These are phyloP conservation scores for Biancaea sappan DNA, from an alignment of 306 rosid species.

Conservation along the genomic window DNA sequence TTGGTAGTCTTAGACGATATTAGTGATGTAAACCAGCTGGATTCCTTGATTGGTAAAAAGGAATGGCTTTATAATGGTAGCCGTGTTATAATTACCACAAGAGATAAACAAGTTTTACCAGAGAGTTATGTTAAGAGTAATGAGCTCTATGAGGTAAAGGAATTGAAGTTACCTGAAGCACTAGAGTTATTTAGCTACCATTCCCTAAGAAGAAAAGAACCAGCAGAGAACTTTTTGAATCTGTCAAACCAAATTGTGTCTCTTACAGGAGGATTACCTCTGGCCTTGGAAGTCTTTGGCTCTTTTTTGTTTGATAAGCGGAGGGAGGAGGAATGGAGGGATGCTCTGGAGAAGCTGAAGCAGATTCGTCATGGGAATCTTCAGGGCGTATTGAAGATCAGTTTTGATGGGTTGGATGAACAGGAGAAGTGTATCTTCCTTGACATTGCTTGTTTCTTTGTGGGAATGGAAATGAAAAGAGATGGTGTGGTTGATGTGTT, in stretches of 20 bases:
- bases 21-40: slow-evolving; percentile 45
- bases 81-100: slow-evolving; percentile 56
- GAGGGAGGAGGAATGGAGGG: slow-evolving; percentile 52
- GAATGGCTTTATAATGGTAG: slow-evolving; percentile 64
- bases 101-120: slow-evolving; percentile 41
- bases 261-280: slow-evolving; percentile 60
- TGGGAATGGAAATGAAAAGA: slow-evolving; percentile 44
- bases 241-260: slow-evolving; percentile 51
- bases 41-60: slow-evolving; percentile 39
- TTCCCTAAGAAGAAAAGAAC: slow-evolving; percentile 52
- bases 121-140: slow-evolving; percentile 17
- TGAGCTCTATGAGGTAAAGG: slow-evolving; percentile 49
- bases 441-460: slow-evolving; percentile 63
- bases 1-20: slow-evolving; percentile 69
- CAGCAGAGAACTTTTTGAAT: slow-evolving; percentile 17
- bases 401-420: slow-evolving; percentile 52
- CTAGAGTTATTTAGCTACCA: slow-evolving; percentile 61
- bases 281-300: slow-evolving; percentile 77
- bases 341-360: slow-evolving; percentile 43
- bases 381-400: slow-evolving; percentile 64
- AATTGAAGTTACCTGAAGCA: slow-evolving; percentile 36
- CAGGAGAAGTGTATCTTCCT: slow-evolving; percentile 58
- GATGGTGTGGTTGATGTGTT: slow-evolving; percentile 53
- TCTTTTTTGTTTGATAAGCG: slow-evolving; percentile 54
- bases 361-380: slow-evolving; percentile 45